These are phyloP conservation scores for Pichia sorboxylosa DNA, from an alignment of 1,139 yeast genomes.

Conservation along the genomic window DNA sequence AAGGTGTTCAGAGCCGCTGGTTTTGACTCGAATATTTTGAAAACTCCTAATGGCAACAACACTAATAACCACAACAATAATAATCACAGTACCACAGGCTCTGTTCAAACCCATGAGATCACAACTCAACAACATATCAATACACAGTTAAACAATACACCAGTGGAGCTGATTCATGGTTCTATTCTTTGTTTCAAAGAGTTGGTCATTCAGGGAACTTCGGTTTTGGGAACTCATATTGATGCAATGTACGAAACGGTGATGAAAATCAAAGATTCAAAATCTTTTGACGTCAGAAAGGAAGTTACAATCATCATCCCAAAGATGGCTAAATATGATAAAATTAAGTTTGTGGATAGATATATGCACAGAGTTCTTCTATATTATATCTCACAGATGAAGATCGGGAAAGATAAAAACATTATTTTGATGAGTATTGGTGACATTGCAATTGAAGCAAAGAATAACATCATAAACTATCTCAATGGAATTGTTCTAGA, in stretches of 20 bases:
- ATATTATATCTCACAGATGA: slow-evolving; percentile 68
- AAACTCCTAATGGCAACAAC: slow-evolving; percentile 1
- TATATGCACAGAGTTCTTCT: slow-evolving; percentile 73
- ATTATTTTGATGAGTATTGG: slow-evolving; percentile 79
- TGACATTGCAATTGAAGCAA: slow-evolving; percentile 70
- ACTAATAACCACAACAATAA: slow-evolving; percentile 1
- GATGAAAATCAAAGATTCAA: slow-evolving; percentile 66
- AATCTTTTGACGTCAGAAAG: slow-evolving; percentile 61
- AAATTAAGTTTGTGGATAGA: slow-evolving; percentile 65
- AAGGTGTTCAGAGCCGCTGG: slow-evolving; percentile 17
- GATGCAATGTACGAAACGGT: slow-evolving; percentile 71
- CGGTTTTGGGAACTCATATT: slow-evolving; percentile 59
- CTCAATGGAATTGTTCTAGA: slow-evolving; percentile 70
- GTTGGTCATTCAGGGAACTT: slow-evolving; percentile 53
- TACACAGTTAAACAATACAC: slow-evolving; percentile 16
- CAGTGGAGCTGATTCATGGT: slow-evolving; percentile 74
- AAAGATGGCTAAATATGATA: slow-evolving; percentile 66
- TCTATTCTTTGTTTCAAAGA: slow-evolving; percentile 75
- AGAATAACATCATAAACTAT: slow-evolving; percentile 79
- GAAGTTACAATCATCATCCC: slow-evolving; percentile 81
- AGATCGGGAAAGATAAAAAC: slow-evolving; percentile 60
- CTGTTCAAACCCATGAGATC: not conserved
- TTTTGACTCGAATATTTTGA: not conserved
- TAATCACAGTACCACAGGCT: not conserved
- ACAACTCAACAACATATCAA: slow-evolving; percentile 2